phyloP scores from a whole-genome alignment of 2,329 filamentous ascomycete genomes.

The Drechslerella dactyloides region DNA sequence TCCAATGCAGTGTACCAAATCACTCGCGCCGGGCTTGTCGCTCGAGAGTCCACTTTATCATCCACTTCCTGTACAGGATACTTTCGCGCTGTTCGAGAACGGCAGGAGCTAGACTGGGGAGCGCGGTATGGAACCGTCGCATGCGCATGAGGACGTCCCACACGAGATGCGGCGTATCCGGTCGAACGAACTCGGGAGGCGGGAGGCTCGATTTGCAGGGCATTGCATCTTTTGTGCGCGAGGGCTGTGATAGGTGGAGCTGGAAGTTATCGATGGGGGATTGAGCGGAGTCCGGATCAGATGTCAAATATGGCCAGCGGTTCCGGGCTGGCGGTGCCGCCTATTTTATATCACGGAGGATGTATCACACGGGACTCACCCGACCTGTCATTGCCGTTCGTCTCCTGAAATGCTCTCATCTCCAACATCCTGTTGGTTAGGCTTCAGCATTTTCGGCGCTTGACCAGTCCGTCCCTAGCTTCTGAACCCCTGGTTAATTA shows the following conservation, averaged over 20 bases:
- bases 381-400: neutral
- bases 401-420: neutral
- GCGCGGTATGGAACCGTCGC: slow-evolving; percentile 22
- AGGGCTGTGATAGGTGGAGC: neutral
- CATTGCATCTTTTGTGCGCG: slow-evolving; percentile 12
- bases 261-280: slow-evolving; percentile 6
- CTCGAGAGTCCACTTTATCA: slow-evolving; percentile 5
- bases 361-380: neutral
- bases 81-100: slow-evolving; percentile 18
- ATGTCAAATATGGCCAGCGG: too few species aligned
- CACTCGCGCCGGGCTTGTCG: neutral
- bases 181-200: slow-evolving; percentile 36
- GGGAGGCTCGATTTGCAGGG: slow-evolving; percentile 30
- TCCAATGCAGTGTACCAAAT: neutral
- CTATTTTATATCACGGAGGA: neutral
- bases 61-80: slow-evolving; percentile 21
- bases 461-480: neutral
- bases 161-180: slow-evolving; percentile 27
- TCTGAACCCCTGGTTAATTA: neutral
- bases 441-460: neutral
- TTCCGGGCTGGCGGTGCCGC: neutral
- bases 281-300: neutral
- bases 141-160: slow-evolving; percentile 38
- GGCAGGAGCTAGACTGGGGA: slow-evolving; percentile 25
- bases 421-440: neutral